Evolutionary conservation across 2,329 filamentous ascomycete species (phyloP), one percentile per base, ranked within the genome.

Genomic region (Teratosphaeria epicoccoides): DNA sequence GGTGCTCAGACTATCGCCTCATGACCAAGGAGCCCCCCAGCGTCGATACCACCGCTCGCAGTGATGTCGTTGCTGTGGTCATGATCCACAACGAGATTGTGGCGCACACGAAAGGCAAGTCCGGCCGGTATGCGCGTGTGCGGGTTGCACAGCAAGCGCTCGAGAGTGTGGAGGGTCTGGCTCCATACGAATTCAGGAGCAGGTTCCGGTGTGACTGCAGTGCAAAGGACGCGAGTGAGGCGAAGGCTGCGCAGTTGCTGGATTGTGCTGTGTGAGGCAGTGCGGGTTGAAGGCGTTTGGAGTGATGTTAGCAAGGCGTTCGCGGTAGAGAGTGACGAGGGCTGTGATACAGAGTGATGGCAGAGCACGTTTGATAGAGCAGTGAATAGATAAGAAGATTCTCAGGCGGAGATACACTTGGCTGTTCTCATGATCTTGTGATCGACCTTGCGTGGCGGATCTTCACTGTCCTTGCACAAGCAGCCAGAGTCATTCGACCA

Each of bases 61-160:
- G 59, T 46, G 60, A 66, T 26, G 78, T 90, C 5, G 72, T 87
- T 0, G 85, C 84, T 6, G 88, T 81, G 23, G 76, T 95, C 6
- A 75, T 94, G 64, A 77, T 96, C 12, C 91, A 97, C 63, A 78
- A 81, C 11, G 67, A 76, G 43, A 77, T 89, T 9, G 68, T 87
- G 79, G 81, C 75, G 81, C 56, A 79, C 75, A 1, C 72, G 75
- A 29, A 80, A 80, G 1, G 79, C 75, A 57, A 88, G 82, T 59
- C 55, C 48, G 78, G 79, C 0, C 76, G 85, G 46, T 86, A 89
- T 68, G 88, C 87, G 0, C 90, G 89, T 68, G 68, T 85, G 4
- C 74, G 74, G 11, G 84, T 80, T 0, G 83, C 84, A 11, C 78
- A 81, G 57, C 71, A 72, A 55, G 83, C 82, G 1, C 57, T 85